Conservation (phyloP, 2,329 filamentous ascomycete species). For the Phyllosticta citribraziliensis region DNA sequence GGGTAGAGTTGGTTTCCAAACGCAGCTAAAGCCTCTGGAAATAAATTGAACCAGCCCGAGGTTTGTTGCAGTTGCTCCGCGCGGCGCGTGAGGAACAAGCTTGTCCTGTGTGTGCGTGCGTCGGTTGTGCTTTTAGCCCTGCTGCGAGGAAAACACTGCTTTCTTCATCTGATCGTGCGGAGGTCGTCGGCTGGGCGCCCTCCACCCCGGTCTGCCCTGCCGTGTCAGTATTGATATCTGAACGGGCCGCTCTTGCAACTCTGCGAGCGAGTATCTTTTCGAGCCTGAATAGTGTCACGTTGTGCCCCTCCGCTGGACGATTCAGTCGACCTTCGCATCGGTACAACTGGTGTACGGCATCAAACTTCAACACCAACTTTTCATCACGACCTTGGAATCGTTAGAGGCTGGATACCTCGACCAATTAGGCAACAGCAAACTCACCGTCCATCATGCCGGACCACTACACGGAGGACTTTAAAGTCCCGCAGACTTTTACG, state of each 20-base stretch:
- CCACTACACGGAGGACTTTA: not conserved
- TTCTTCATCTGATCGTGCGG: slow-evolving; percentile 4
- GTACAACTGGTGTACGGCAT: not conserved
- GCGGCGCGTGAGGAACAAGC: not conserved
- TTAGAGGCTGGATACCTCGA: not conserved
- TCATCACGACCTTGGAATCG: not conserved
- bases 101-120: not conserved
- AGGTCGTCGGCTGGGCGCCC: not conserved
- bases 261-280: not conserved
- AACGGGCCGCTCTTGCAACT: not conserved
- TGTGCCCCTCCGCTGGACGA: not conserved
- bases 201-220: not conserved
- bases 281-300: not conserved
- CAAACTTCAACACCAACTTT: not conserved
- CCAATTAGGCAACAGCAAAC: not conserved
- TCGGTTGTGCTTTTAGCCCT: not conserved
- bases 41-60: not conserved
- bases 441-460: not conserved
- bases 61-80: not conserved
- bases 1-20: not conserved
- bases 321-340: not conserved
- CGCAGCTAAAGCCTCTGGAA: not conserved
- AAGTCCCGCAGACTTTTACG: not conserved
- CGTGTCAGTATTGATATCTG: not conserved
- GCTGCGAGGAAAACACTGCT: not conserved